phyloP scores from a whole-genome alignment of 495 filamentous ascomycete genomes.

The Trichoderma erinaceum region DNA sequence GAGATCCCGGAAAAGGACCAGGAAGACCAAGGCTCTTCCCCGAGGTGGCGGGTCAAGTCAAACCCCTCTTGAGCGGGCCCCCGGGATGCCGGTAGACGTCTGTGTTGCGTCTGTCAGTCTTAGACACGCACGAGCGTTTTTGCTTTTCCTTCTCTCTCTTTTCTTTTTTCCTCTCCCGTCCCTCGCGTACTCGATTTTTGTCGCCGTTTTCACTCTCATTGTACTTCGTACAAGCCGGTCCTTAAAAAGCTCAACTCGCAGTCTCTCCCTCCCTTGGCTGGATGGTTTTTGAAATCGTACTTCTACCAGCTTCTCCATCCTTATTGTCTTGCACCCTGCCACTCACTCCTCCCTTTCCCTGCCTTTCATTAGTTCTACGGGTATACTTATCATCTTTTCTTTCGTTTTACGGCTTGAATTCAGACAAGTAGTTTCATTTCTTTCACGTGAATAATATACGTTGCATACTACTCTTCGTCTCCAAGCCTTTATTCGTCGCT shows the following conservation, averaged over 20 bases:
- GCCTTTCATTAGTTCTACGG: neutral
- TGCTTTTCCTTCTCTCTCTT: neutral
- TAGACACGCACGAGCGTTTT: neutral
- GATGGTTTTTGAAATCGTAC: neutral
- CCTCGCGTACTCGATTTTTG: neutral
- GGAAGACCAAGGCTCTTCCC: neutral
- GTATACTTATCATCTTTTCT: neutral
- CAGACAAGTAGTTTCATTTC: neutral
- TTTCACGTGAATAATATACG: neutral
- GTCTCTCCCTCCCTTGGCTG: neutral
- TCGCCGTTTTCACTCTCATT: constrained; percentile 1
- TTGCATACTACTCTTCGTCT: neutral
- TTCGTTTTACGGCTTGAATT: neutral
- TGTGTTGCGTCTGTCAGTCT: constrained; percentile 11
- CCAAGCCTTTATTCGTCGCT: neutral
- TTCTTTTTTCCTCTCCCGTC: neutral
- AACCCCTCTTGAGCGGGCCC: neutral
- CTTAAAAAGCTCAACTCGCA: neutral
- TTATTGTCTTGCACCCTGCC: constrained; percentile 3
- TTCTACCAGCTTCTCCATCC: neutral
- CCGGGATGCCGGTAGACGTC: constrained; percentile 2
- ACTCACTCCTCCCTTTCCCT: constrained; percentile 7
- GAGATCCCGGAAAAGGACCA: neutral
- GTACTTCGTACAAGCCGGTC: neutral
- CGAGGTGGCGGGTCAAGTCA: neutral